phyloP scores from a whole-genome alignment of 1,284 basidiomycete genomes.

The Rugosomyces carneus region DNA sequence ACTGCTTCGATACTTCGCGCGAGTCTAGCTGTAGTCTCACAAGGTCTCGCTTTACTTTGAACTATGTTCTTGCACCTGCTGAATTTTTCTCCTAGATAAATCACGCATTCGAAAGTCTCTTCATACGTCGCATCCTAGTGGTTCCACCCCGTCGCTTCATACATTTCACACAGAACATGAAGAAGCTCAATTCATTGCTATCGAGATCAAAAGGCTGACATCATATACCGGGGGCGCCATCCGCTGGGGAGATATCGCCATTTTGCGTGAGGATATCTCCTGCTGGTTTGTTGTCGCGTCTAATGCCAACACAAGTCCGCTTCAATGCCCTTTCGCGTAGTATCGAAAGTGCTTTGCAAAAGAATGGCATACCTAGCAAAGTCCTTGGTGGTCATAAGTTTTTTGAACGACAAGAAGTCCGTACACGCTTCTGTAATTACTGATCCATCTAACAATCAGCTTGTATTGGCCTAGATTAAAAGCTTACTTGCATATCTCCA shows the following conservation, averaged over 20 bases:
- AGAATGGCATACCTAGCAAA: constrained; percentile 70
- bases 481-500: constrained; percentile 87
- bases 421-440: background rate
- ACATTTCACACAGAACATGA: constrained; percentile 43
- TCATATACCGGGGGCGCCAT: constrained; percentile 72
- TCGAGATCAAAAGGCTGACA: constrained; percentile 75
- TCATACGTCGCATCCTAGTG: constrained; percentile 65
- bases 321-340: constrained; percentile 79
- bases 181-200: constrained; percentile 71
- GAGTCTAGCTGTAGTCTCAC: constrained; percentile 74
- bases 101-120: constrained; percentile 74
- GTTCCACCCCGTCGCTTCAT: constrained; percentile 51
- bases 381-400: constrained; percentile 57
- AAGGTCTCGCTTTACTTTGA: constrained; percentile 44
- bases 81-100: constrained; percentile 41
- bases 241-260: constrained; percentile 71
- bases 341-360: constrained; percentile 76
- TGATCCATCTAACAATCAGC: background rate
- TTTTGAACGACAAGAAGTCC: constrained; percentile 18
- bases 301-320: constrained; percentile 46
- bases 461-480: constrained; percentile 52
- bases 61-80: background rate
- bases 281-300: background rate
- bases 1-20: constrained; percentile 74
- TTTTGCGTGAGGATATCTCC: constrained; percentile 54